Conservation (phyloP, 768 basidiomycete genomes). For the Amyloporia xantha region DNA sequence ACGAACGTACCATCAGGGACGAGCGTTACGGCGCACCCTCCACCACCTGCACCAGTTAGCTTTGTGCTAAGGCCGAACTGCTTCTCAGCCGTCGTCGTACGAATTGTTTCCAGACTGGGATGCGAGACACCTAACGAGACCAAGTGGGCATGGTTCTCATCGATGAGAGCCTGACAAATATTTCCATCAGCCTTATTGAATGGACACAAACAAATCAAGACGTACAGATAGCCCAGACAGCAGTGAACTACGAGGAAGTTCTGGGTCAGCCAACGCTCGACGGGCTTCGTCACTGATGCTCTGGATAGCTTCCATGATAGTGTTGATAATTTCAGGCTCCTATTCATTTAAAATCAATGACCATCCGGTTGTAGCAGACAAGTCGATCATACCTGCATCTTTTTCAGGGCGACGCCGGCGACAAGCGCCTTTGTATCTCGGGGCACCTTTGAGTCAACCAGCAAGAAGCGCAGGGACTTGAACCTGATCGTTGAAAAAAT, state of each 20-base stretch:
- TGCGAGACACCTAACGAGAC: constrained; percentile 88
- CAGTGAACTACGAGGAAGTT: constrained; percentile 58
- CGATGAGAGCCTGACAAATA: constrained; percentile 68
- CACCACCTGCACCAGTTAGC: constrained; percentile 95
- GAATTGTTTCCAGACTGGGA: constrained; percentile 76
- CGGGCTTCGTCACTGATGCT: constrained; percentile 79
- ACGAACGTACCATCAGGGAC: constrained; percentile 78
- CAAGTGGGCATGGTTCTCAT: constrained; percentile 85
- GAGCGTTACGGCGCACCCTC: constrained; percentile 95
- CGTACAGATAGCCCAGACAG: constrained; percentile 66
- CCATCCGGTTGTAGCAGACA: neutral
- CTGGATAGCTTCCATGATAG: constrained; percentile 76
- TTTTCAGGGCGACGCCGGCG: constrained; percentile 76
- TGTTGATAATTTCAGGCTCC: constrained; percentile 83
- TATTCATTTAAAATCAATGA: too few species aligned
- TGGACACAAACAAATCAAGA: neutral
- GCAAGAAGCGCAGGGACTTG: constrained; percentile 81
- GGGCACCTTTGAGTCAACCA: constrained; percentile 90
- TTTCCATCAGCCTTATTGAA: neutral
- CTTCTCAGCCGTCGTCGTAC: constrained; percentile 52
- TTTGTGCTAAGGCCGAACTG: constrained; percentile 82
- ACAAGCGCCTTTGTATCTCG: constrained; percentile 94
- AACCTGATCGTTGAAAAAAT: constrained; percentile 63
- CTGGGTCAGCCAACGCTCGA: constrained; percentile 64
- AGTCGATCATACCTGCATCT: constrained; percentile 41